These are phyloP conservation scores for Thraustotheca clavata DNA, from an alignment of 352 stramenopile genomes.

Conservation along the genomic window DNA sequence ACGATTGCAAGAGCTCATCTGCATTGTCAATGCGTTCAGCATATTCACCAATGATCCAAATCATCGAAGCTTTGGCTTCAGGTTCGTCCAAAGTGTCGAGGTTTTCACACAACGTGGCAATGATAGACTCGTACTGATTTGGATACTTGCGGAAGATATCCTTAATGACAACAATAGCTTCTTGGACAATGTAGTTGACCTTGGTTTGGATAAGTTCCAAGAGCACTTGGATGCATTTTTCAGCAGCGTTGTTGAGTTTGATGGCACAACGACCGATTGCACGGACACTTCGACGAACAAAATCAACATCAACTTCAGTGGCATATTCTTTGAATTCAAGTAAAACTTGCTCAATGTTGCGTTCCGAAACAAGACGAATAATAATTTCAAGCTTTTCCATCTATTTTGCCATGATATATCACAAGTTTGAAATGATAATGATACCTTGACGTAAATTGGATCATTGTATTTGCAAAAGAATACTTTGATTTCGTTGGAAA, in stretches of 20 bases:
- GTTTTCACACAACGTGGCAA: conserved; percentile 98
- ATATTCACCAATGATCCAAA: conserved; percentile 99
- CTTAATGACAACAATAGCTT: conserved; percentile 99
- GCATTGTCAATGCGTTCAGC: conserved; percentile 99
- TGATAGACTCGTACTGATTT: conserved; percentile 99
- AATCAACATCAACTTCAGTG: conserved; percentile 98
- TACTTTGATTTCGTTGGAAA: conserved; percentile 93
- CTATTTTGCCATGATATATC: conserved; percentile 26
- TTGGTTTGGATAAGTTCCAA: conserved; percentile 99
- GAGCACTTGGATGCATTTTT: conserved; percentile 98
- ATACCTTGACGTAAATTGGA: conserved; percentile 84
- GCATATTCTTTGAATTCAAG: conserved; percentile 99
- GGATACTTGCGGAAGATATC: conserved; percentile 99
- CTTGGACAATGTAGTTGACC: conserved; percentile 99
- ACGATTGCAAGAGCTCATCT: conserved; percentile 97
- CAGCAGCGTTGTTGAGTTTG: conserved; percentile 95
- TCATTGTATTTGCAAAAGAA: conserved; percentile 99
- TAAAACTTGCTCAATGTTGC: conserved; percentile 98
- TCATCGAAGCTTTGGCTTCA: conserved; percentile 98
- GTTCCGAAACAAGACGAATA: conserved; percentile 96
- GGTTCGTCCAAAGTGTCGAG: conserved; percentile 99
- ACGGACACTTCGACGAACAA: conserved; percentile 95
- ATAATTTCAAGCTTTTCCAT: conserved; percentile 99
- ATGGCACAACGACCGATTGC: conserved; percentile 97
- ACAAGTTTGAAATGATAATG: not conserved